Evolutionary conservation across 495 filamentous ascomycete species (phyloP).

Genomic region (Lasiosphaeria miniovina): DNA sequence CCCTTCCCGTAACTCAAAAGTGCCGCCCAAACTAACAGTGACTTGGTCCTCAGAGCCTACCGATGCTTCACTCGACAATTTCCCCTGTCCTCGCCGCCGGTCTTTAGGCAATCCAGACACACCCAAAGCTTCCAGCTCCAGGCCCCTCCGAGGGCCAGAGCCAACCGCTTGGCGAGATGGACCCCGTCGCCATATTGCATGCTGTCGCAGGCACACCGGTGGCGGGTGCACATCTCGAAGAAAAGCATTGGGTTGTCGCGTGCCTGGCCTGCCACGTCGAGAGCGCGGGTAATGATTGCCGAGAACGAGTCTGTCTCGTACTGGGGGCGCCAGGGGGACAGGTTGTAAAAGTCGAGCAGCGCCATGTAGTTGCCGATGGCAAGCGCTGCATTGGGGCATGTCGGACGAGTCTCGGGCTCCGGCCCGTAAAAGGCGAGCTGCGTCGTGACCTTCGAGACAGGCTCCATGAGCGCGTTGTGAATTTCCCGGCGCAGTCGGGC

Average conservation of each 20-base stretch:
- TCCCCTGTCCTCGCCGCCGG: background rate
- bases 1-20: too few relatives aligned
- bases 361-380: conserved; percentile 19
- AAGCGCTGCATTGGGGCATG: conserved; percentile 14
- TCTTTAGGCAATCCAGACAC: conserved; percentile 19
- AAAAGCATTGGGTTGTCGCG: conserved; percentile 7
- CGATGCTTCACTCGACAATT: conserved; percentile 16
- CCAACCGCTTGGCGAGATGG: conserved; percentile 4
- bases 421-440: background rate
- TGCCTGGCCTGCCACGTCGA: background rate
- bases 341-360: conserved; percentile 14
- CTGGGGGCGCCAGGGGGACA: conserved; percentile 19
- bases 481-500: conserved; percentile 16
- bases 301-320: conserved; percentile 20
- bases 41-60: background rate
- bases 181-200: conserved; percentile 10
- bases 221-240: conserved; percentile 13
- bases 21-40: too few relatives aligned
- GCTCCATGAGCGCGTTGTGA: conserved; percentile 16
- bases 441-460: conserved; percentile 7
- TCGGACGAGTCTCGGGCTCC: background rate
- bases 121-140: conserved; percentile 18
- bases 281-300: conserved; percentile 13
- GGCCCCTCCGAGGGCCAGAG: background rate
- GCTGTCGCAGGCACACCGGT: conserved; percentile 7